Evolutionary conservation across 441 rosid genomes (phyloP).

Genomic region (Melastoma candidum): DNA sequence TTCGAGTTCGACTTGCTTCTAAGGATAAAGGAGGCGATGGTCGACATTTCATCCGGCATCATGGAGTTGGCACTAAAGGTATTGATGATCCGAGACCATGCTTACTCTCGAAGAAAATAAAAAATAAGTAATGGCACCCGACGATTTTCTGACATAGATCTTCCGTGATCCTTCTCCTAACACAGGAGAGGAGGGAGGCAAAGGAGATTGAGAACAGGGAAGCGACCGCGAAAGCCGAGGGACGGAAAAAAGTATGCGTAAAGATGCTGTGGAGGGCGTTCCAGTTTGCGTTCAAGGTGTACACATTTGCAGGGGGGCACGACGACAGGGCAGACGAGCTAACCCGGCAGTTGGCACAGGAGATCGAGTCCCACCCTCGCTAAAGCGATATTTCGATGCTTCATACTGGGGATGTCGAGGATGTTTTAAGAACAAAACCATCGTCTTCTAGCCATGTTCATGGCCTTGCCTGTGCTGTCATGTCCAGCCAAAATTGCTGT

Average conservation of each 20-base stretch:
- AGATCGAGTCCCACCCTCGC: conserved; percentile 31
- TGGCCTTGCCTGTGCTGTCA: too few relatives aligned
- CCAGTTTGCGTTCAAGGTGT: conserved; percentile 10
- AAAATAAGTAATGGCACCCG: too few relatives aligned
- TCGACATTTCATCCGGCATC: conserved; percentile 13
- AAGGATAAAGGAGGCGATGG: conserved; percentile 11
- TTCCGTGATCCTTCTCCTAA: too few relatives aligned
- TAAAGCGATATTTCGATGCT: too few relatives aligned
- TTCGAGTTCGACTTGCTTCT: conserved; percentile 10
- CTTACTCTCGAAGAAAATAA: too few relatives aligned
- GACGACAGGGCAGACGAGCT: conserved; percentile 9
- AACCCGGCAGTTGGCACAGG: conserved; percentile 24
- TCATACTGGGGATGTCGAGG: too few relatives aligned
- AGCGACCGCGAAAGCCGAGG: not conserved
- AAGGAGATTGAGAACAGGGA: not conserved
- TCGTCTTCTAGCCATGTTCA: too few relatives aligned
- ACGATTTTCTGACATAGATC: too few relatives aligned
- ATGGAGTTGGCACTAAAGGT: conserved; percentile 16
- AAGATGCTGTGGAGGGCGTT: conserved; percentile 16
- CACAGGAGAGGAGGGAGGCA: conserved; percentile 5
- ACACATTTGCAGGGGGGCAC: conserved; percentile 13
- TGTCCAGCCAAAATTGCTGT: too few relatives aligned
- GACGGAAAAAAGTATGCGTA: not conserved
- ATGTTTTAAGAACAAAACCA: too few relatives aligned
- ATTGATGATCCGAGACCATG: not conserved